phyloP scores from a whole-genome alignment of 345 rosid genomes.

The Gossypium anomalum region DNA sequence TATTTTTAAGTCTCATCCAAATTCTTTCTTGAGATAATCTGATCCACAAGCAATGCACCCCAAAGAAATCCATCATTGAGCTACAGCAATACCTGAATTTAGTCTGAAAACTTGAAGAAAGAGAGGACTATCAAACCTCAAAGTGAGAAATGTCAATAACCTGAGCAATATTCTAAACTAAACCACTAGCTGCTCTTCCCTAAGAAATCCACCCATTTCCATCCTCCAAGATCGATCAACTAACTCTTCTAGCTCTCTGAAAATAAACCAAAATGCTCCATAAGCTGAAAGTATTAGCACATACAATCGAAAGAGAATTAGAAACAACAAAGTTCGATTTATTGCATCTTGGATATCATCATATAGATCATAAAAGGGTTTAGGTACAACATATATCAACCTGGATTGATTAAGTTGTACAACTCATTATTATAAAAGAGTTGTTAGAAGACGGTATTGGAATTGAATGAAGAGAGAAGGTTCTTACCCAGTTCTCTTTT shows the following conservation, averaged over 20 bases:
- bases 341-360: conserved; percentile 7
- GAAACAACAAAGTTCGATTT: conserved; percentile 13
- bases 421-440: conserved; percentile 3
- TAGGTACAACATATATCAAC: conserved; percentile 5
- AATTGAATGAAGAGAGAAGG: background rate
- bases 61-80: background rate
- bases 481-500: background rate
- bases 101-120: conserved; percentile 8
- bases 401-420: background rate
- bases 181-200: conserved; percentile 46
- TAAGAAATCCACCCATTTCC: conserved; percentile 79
- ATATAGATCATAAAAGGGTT: background rate
- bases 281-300: conserved; percentile 6
- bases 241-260: conserved; percentile 66
- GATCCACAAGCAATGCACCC: conserved; percentile 6
- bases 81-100: background rate
- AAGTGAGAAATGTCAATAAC: conserved; percentile 5
- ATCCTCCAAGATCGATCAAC: conserved; percentile 91
- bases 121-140: conserved; percentile 24
- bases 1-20: conserved; percentile 9
- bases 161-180: conserved; percentile 20
- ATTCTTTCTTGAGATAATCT: conserved; percentile 6
- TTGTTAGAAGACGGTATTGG: background rate
- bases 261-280: conserved; percentile 13
- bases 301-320: background rate